Evolutionary conservation across 768 basidiomycete species (phyloP).

Genomic region (Gloeopeniophorella convolvens): DNA sequence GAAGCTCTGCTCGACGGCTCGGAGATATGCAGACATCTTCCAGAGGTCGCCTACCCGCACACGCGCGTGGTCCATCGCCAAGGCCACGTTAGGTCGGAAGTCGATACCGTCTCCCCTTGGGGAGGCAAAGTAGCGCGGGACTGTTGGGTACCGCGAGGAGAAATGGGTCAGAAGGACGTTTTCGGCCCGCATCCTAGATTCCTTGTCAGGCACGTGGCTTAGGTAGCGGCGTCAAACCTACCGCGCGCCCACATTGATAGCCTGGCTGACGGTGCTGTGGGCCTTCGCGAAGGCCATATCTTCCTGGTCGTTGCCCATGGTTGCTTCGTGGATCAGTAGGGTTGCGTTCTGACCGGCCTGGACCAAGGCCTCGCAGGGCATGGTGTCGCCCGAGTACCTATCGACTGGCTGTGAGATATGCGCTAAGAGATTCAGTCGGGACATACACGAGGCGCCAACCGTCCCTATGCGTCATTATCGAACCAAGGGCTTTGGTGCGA

Average conservation of each 20-base stretch:
- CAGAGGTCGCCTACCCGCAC: slow-evolving; percentile 75
- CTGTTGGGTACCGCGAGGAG: slow-evolving; percentile 87
- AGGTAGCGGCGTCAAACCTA: slow-evolving; percentile 28
- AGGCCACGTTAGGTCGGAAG: slow-evolving; percentile 39
- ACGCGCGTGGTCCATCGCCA: slow-evolving; percentile 78
- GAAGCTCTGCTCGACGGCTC: slow-evolving; percentile 61
- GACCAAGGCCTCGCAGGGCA: slow-evolving; percentile 64
- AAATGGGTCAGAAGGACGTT: slow-evolving; percentile 93
- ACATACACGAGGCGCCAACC: slow-evolving; percentile 20
- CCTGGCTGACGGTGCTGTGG: slow-evolving; percentile 89
- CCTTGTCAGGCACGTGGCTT: not conserved
- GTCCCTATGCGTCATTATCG: slow-evolving; percentile 15
- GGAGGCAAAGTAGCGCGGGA: slow-evolving; percentile 41
- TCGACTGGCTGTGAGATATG: slow-evolving; percentile 19
- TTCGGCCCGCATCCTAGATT: slow-evolving; percentile 75
- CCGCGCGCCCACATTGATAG: slow-evolving; percentile 69
- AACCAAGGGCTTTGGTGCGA: slow-evolving; percentile 18
- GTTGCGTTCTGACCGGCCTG: slow-evolving; percentile 61
- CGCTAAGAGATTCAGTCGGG: not conserved
- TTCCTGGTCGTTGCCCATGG: slow-evolving; percentile 79
- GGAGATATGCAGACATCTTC: slow-evolving; percentile 74
- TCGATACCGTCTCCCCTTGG: slow-evolving; percentile 11
- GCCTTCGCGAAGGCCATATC: slow-evolving; percentile 69
- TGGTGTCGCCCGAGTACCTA: slow-evolving; percentile 91
- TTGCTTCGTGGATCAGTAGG: slow-evolving; percentile 90